phyloP scores from a whole-genome alignment of 163 green algal genomes.

The Coccomyxa subellipsoidea region DNA sequence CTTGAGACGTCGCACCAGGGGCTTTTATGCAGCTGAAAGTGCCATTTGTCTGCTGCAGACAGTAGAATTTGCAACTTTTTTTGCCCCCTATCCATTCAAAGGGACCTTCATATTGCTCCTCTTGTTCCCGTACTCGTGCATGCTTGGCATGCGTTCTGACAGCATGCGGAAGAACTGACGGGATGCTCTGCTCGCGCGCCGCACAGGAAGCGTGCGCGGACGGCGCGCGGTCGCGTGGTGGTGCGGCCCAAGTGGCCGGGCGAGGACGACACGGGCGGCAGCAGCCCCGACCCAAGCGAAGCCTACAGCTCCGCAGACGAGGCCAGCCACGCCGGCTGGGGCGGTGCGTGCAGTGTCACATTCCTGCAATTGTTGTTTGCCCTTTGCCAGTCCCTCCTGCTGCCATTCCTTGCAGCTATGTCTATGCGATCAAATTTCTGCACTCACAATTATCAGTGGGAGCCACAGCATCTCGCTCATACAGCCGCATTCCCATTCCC shows the following conservation, averaged over 20 bases:
- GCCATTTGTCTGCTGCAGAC: background rate
- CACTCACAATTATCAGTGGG: background rate
- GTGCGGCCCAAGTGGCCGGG: slow-evolving; percentile 3
- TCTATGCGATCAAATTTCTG: background rate
- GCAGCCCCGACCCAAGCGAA: background rate
- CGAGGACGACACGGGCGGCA: background rate
- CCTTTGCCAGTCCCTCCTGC: background rate
- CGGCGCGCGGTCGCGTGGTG: background rate
- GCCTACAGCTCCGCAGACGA: slow-evolving; percentile 1
- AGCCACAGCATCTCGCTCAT: too few relatives aligned
- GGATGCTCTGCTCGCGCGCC: too few relatives aligned
- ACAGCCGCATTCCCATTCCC: too few relatives aligned
- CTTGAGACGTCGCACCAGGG: background rate
- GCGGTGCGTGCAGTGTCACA: too few relatives aligned
- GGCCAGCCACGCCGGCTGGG: background rate
- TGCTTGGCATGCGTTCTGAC: too few relatives aligned
- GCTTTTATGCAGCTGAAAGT: background rate
- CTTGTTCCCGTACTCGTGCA: too few relatives aligned
- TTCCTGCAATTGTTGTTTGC: too few relatives aligned
- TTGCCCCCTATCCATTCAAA: too few relatives aligned
- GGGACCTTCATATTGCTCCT: too few relatives aligned
- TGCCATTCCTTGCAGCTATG: background rate
- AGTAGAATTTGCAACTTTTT: too few relatives aligned
- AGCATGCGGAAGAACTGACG: too few relatives aligned
- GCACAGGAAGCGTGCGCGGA: background rate